Evolutionary conservation across 2,329 filamentous ascomycete genomes (phyloP), one percentile per base, ranked within the genome.

Genomic region (Sporothrix euskadiensis): DNA sequence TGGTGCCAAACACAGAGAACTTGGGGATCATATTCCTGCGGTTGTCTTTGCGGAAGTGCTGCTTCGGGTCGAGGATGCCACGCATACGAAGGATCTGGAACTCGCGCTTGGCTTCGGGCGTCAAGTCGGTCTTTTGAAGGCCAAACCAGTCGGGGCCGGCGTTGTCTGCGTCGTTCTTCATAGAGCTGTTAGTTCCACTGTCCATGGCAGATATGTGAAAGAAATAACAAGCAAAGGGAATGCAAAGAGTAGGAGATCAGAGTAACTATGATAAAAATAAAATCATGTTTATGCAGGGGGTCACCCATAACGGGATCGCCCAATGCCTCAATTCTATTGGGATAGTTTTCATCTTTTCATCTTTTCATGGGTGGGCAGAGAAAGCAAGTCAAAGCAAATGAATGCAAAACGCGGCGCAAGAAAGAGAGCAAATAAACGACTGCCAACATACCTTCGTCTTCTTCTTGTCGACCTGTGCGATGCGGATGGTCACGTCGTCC

Each of bases 51-150:
- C 95, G 97, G 85, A 97, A 97, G 79, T 95, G 92, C 69, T 92
- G 87, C 80, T 98, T 95, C 0, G 94, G 91, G 77, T 98, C 95
- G 30, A 98, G 86, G 26, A 97, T 91, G 73, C 90, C 91, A 81
- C 96, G 90, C 91, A 98, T 95, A 76, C 93, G 91, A 74, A 99
- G 85, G 12, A 98, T 85, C 82, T 98, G 94, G 69, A 98, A 85
- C 80, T 99, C 95, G 77, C 94, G 88, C 82, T 94, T 97, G 35
- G 73, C 73, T 39, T 97, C 90, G 9, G 94, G 89, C 0, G 94
- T 97, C 69, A 97, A 83, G 69, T 93, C 86, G 35, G 95, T 98
- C 78, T 90, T 90, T 6, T 94, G 94, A 71, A 99, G 86, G 78
- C 97, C 88, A 83, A 92, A 98, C 95, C 95, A 98, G 73, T 92